Base-by-base conservation (phyloP, 108 stramenopile species). In the Discostella stelligeroides region DNA sequence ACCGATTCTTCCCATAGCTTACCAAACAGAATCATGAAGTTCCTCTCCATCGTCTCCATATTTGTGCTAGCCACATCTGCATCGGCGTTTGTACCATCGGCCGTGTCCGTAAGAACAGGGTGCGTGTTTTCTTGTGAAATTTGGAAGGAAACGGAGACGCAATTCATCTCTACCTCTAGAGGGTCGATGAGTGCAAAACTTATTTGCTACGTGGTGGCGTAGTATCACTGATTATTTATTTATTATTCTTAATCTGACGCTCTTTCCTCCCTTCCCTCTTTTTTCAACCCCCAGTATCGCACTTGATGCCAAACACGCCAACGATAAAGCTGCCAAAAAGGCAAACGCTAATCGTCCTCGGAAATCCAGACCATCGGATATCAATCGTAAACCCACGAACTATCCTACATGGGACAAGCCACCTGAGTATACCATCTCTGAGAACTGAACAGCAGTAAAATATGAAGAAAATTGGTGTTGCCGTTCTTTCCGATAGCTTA, bases 241-340 rank as follows among this genome's bases (percentile, higher is more conserved):
- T 43, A n/a, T n/a, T 25, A 5, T 4, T 2, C 15, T 51, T 23
- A 51, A 6, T 15, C 28, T 18, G 15, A 51, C 18, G 10, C 37
- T 6, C 49, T 10, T 2, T 43, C 24, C 13, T 20, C 21, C 21
- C 66, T 41, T 41, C 39, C 40, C 6, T 28, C 23, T 46, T 27
- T 29, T 47, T 12, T 34, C 6, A 3, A 3, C 6, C 34, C 34
- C 6, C 34, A 34, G 76, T 48, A 37, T 77, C 14, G 65, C 76
- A 40, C 76, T 77, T 58, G 49, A 70, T 68, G 89, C 94, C 70
- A 92, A 95, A 67, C 89, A 95, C 72, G 88, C 75, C 38, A 86
- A 88, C 38, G 88, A 95, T 55, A 95, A 95, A 77, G 93, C 86
- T 58, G 88, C 89, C 25, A 87, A 86, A 72, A 90, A 89, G 85